phyloP scores from a whole-genome alignment of 495 filamentous ascomycete species.

The Podospora pseudopauciseta region DNA sequence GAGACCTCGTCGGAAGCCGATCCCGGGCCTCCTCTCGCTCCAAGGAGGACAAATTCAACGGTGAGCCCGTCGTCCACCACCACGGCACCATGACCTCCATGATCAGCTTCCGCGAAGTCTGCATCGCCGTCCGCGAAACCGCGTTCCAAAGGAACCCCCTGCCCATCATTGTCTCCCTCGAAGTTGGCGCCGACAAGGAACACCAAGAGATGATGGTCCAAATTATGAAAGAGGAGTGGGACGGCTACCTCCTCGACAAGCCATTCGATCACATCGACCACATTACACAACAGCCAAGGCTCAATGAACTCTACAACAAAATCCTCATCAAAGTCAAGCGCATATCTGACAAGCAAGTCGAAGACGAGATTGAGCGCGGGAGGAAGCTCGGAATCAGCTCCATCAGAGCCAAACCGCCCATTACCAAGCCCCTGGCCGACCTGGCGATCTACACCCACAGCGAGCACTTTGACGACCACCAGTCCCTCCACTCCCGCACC shows the following conservation, averaged over 20 bases:
- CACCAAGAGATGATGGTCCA: conserved; percentile 90
- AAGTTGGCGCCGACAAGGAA: conserved; percentile 75
- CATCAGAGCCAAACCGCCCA: conserved; percentile 49
- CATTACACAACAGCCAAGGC: conserved; percentile 59
- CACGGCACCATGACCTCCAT: conserved; percentile 78
- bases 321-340: conserved; percentile 92
- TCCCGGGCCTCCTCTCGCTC: conserved; percentile 32
- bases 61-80: conserved; percentile 31
- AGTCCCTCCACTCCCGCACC: conserved; percentile 50
- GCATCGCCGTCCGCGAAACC: conserved; percentile 70
- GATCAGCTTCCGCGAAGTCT: conserved; percentile 82
- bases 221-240: conserved; percentile 88
- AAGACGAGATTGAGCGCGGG: conserved; percentile 23
- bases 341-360: conserved; percentile 42
- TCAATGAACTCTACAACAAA: conserved; percentile 67
- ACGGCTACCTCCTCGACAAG: conserved; percentile 63
- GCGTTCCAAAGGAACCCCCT: conserved; percentile 70
- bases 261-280: conserved; percentile 41
- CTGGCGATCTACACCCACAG: conserved; percentile 83
- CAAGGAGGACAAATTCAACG: conserved; percentile 7
- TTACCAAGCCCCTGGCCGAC: conserved; percentile 65
- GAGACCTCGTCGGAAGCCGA: conserved; percentile 23
- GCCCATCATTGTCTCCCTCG: conserved; percentile 84
- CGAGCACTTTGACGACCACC: conserved; percentile 69
- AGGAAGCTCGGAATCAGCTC: conserved; percentile 25